These are phyloP conservation scores for Leucosporidium yakuticum DNA, from an alignment of 768 basidiomycete species.

Conservation along the genomic window DNA sequence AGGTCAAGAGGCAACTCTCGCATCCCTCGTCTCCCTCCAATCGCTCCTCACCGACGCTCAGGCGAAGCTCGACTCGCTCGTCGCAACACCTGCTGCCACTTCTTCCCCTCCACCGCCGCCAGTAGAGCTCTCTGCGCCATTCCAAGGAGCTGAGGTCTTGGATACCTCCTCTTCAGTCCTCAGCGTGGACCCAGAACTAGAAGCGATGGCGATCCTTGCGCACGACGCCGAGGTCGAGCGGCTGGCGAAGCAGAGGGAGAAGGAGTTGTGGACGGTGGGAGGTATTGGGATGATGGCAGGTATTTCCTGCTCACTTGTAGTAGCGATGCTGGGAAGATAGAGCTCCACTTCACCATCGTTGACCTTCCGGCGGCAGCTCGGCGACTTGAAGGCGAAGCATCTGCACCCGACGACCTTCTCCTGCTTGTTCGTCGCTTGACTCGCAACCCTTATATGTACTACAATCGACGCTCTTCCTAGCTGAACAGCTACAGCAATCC, in stretches of 20 bases:
- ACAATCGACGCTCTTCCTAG: too few species aligned
- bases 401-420: too few species aligned
- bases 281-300: background rate
- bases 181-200: background rate
- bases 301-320: background rate
- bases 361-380: too few species aligned
- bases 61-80: conserved; percentile 20
- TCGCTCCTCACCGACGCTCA: conserved; percentile 23
- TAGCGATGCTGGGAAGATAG: background rate
- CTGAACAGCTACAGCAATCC: too few species aligned
- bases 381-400: too few species aligned
- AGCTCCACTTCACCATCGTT: too few species aligned
- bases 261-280: conserved; percentile 1
- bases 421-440: too few species aligned
- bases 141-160: background rate
- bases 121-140: too few species aligned
- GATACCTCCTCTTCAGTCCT: background rate
- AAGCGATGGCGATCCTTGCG: background rate
- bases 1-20: conserved; percentile 18
- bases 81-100: background rate
- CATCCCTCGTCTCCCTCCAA: conserved; percentile 18
- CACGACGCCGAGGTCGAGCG: background rate
- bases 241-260: background rate
- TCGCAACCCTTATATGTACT: too few species aligned
- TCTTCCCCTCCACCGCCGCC: background rate